Conservation (phyloP, 2,329 filamentous ascomycete species). For the Neophaeococcomyces mojaviensis region DNA sequence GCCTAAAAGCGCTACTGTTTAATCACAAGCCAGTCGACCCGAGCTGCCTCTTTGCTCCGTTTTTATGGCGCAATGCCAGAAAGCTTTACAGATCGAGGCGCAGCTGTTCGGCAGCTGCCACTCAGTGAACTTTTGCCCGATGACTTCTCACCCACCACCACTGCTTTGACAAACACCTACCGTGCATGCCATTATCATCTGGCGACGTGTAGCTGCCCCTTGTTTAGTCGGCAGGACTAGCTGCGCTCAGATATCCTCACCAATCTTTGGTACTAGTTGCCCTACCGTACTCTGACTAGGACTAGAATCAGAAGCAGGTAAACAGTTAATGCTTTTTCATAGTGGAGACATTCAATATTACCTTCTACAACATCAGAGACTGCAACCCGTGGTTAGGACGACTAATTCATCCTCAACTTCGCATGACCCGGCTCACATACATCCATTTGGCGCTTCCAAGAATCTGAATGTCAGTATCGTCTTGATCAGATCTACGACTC, state of each 20-base stretch:
- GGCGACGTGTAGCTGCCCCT: constrained; percentile 1
- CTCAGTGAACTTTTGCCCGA: too few relatives aligned
- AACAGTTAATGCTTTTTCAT: not conserved
- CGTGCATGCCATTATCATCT: constrained; percentile 1
- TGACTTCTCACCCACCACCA: constrained; percentile 1
- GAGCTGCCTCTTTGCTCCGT: too few relatives aligned
- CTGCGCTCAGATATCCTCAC: not conserved
- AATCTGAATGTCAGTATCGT: not conserved
- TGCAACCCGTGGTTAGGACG: not conserved
- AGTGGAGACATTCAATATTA: not conserved
- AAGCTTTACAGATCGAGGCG: too few relatives aligned
- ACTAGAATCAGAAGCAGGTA: not conserved
- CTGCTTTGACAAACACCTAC: not conserved
- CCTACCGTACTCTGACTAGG: not conserved
- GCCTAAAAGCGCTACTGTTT: too few relatives aligned
- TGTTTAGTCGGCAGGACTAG: constrained; percentile 3
- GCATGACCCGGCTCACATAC: not conserved
- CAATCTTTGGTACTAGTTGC: not conserved
- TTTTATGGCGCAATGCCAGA: too few relatives aligned
- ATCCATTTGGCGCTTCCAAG: constrained; percentile 3
- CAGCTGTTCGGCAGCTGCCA: too few relatives aligned
- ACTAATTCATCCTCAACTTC: not conserved
- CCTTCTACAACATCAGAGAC: not conserved
- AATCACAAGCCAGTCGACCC: too few relatives aligned
- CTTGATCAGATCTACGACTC: not conserved